These are phyloP conservation scores for Calonectria henricotiae DNA, from an alignment of 2,329 filamentous ascomycete genomes.

Conservation along the genomic window DNA sequence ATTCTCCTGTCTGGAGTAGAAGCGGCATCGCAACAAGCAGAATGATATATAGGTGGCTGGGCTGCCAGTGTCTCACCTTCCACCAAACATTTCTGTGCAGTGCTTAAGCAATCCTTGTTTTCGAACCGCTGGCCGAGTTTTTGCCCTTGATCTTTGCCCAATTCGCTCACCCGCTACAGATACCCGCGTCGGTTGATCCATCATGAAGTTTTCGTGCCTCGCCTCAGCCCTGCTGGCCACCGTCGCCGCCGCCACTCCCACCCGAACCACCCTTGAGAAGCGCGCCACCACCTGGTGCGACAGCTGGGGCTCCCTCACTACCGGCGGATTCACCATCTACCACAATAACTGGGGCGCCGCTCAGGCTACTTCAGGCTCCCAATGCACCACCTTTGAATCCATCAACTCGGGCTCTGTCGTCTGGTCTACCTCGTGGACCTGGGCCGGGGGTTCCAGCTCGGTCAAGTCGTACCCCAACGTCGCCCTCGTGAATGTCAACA, in stretches of 20 bases:
- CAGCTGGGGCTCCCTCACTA: conserved; percentile 58
- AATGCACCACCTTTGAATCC: conserved; percentile 62
- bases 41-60: conserved; percentile 6
- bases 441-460: conserved; percentile 58
- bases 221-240: conserved; percentile 47
- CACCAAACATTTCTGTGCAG: neutral
- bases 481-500: conserved; percentile 58
- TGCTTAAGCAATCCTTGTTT: neutral
- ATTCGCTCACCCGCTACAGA: neutral
- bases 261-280: conserved; percentile 55
- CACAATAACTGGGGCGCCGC: conserved; percentile 69
- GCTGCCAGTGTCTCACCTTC: neutral
- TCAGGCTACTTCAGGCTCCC: conserved; percentile 58
- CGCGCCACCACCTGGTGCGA: conserved; percentile 59
- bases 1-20: neutral
- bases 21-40: neutral
- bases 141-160: neutral
- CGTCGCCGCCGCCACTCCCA: conserved; percentile 51
- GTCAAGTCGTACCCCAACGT: conserved; percentile 67
- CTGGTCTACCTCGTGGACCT: conserved; percentile 63
- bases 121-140: conserved; percentile 4
- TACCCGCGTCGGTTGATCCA: conserved; percentile 7
- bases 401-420: conserved; percentile 56
- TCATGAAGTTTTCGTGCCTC: conserved; percentile 47
- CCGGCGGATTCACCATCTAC: conserved; percentile 66